These are phyloP conservation scores for Gremmenia infestans DNA, from an alignment of 2,329 filamentous ascomycete genomes.

Conservation along the genomic window DNA sequence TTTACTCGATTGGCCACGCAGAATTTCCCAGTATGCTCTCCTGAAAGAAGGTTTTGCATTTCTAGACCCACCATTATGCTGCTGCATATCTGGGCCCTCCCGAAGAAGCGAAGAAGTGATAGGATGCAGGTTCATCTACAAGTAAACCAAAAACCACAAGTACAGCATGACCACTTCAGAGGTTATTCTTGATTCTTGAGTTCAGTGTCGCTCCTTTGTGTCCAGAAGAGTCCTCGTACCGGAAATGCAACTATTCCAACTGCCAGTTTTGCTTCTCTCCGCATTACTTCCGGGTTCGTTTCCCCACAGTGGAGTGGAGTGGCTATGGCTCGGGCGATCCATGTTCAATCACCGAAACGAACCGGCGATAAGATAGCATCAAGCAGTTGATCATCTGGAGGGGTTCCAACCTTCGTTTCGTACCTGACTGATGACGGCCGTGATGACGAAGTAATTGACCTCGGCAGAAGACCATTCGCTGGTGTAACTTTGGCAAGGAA, in stretches of 20 bases:
- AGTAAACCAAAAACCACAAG: neutral
- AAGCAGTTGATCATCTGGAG: neutral
- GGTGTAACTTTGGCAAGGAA: neutral
- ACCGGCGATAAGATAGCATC: conserved; percentile 7
- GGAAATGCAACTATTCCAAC: neutral
- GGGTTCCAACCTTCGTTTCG: neutral
- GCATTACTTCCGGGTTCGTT: neutral
- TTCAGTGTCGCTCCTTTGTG: neutral
- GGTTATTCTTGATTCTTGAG: neutral
- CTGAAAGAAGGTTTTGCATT: neutral
- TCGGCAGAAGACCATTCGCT: neutral
- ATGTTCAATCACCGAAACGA: neutral
- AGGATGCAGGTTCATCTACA: neutral
- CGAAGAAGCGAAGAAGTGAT: conserved; percentile 15
- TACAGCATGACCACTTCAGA: neutral
- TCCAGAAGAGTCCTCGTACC: neutral
- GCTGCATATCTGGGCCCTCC: conserved; percentile 16
- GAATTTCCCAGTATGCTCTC: too few relatives aligned
- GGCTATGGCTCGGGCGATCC: neutral
- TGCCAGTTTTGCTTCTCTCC: neutral
- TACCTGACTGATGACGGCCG: conserved; percentile 1
- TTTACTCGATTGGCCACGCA: conserved; percentile 11
- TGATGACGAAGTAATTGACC: neutral
- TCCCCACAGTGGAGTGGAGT: neutral
- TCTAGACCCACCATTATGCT: conserved; percentile 12